Evolutionary conservation across 257 asterid genomes (phyloP).

Genomic region (Pogostemon cablin): DNA sequence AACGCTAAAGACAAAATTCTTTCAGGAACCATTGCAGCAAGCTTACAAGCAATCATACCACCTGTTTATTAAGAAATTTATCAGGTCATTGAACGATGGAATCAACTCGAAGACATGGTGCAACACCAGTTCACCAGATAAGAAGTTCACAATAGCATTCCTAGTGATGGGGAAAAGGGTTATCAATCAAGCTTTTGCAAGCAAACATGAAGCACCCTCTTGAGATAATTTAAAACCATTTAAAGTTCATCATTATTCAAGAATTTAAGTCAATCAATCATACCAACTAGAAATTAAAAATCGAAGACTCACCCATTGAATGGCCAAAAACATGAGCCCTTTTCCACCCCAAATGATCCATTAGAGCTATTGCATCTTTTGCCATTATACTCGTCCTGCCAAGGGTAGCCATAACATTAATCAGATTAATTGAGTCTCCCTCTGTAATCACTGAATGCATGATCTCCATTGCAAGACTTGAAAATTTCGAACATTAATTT

Average conservation of each 20-base stretch:
- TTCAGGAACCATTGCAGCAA: conserved; percentile 83
- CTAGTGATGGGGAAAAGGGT: background rate
- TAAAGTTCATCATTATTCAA: background rate
- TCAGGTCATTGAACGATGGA: conserved; percentile 13
- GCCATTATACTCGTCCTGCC: conserved; percentile 89
- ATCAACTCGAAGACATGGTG: conserved; percentile 10
- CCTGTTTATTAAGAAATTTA: conserved; percentile 53
- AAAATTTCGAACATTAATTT: conserved; percentile 25
- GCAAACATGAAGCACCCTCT: conserved; percentile 4
- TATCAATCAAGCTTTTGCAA: background rate
- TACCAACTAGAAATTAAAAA: conserved; percentile 29
- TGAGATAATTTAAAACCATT: background rate
- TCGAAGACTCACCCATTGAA: conserved; percentile 85
- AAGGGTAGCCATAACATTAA: background rate
- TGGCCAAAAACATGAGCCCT: conserved; percentile 95
- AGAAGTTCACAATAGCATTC: background rate
- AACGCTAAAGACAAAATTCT: conserved; percentile 85
- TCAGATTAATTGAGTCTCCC: conserved; percentile 7
- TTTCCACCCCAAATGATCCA: conserved; percentile 96
- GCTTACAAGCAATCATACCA: conserved; percentile 92
- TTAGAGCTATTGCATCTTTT: conserved; percentile 83
- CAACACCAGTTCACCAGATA: background rate
- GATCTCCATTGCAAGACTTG: conserved; percentile 28
- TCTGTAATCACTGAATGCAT: background rate
- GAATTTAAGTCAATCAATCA: conserved; percentile 29